Percentiles rank a stretch among this genome's conserved stretches.
Conservation (phyloP, 768 basidiomycete species). For the Phlegmacium glaucopus region DNA sequence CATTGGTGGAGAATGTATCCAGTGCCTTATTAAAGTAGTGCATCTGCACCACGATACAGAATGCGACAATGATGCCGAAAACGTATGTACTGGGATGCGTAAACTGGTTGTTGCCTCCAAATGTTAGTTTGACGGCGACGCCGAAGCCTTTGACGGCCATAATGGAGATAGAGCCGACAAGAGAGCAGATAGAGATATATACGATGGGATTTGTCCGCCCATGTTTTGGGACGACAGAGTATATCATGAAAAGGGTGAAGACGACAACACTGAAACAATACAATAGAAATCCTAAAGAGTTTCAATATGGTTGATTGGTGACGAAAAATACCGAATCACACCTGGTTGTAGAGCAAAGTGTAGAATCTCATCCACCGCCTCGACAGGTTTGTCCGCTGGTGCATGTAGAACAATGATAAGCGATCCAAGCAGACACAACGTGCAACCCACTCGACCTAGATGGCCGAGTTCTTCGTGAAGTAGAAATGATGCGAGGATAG, state of each 20-base stretch:
- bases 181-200: conserved; percentile 94
- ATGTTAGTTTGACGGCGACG: conserved; percentile 91
- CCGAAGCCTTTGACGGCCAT: conserved; percentile 99
- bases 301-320: background rate
- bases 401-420: conserved; percentile 95
- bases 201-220: conserved; percentile 87
- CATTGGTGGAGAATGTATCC: conserved; percentile 95
- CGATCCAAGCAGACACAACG: conserved; percentile 81
- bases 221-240: conserved; percentile 76
- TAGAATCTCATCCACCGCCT: conserved; percentile 92
- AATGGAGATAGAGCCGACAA: conserved; percentile 94
- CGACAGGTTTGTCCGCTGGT: conserved; percentile 89
- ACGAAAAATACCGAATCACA: conserved; percentile 28
- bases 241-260: conserved; percentile 85
- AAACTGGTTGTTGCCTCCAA: conserved; percentile 93
- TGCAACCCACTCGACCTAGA: conserved; percentile 84
- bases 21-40: conserved; percentile 98
- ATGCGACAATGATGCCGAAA: conserved; percentile 76
- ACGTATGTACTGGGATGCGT: conserved; percentile 95
- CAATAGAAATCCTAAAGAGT: conserved; percentile 74
- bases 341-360: conserved; percentile 93
- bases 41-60: conserved; percentile 91
- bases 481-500: conserved; percentile 89
- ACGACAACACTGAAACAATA: conserved; percentile 86
- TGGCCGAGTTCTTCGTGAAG: conserved; percentile 93